A percentile compares a stretch with the other conserved stretches of the same genome.
phyloP scores from a whole-genome alignment of 805 yeast species.

The Schwanniomyces sp. region DNA sequence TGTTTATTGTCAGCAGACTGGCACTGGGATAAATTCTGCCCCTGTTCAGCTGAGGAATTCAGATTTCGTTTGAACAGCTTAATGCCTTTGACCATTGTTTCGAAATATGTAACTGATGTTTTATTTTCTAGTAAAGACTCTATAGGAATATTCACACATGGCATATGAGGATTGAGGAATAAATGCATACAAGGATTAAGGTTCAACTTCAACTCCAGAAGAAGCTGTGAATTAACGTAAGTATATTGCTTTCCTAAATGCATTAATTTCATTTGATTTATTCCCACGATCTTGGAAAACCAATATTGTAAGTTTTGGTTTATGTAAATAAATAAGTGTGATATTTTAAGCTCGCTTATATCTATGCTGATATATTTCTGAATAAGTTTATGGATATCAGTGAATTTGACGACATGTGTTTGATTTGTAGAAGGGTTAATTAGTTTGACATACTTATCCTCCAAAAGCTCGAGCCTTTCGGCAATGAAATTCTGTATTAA shows the following conservation, averaged over 20 bases:
- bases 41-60: not conserved
- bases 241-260: slow-evolving; percentile 16
- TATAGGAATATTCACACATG: slow-evolving; percentile 2
- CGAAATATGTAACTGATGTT: slow-evolving; percentile 7
- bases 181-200: slow-evolving; percentile 2
- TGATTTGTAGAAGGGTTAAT: not conserved
- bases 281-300: slow-evolving; percentile 2
- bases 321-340: slow-evolving; percentile 19
- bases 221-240: slow-evolving; percentile 1
- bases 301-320: slow-evolving; percentile 10
- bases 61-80: not conserved
- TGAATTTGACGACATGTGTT: slow-evolving; percentile 9
- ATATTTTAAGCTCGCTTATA: slow-evolving; percentile 1
- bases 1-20: not conserved
- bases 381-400: slow-evolving; percentile 14
- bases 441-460: slow-evolving; percentile 10
- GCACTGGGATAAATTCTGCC: not conserved
- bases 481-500: slow-evolving; percentile 8
- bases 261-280: slow-evolving; percentile 19
- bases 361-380: slow-evolving; percentile 1
- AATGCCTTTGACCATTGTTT: slow-evolving; percentile 4
- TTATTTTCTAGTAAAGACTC: slow-evolving; percentile 1
- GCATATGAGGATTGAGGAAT: slow-evolving; percentile 2
- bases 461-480: slow-evolving; percentile 5
- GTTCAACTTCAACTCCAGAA: not conserved